These are phyloP conservation scores for Hygrophoropsis aurantiaca DNA, from an alignment of 768 basidiomycete genomes.

Conservation along the genomic window DNA sequence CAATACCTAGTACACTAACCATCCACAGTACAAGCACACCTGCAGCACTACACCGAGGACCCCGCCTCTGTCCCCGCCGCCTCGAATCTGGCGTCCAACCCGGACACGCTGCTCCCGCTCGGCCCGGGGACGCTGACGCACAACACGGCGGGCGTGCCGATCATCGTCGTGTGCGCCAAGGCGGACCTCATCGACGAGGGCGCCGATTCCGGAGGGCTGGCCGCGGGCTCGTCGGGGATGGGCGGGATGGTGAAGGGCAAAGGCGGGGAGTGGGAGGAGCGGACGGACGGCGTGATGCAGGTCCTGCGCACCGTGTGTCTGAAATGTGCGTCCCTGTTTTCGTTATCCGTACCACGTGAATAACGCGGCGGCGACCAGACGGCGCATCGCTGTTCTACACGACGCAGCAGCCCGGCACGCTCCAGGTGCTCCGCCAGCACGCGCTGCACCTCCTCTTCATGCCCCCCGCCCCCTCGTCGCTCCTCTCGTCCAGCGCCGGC, in stretches of 20 bases:
- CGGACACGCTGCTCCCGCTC: constrained; percentile 78
- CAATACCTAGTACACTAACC: constrained; percentile 3
- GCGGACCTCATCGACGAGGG: constrained; percentile 90
- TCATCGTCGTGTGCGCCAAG: constrained; percentile 89
- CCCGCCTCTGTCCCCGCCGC: constrained; percentile 67
- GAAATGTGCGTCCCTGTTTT: constrained; percentile 75
- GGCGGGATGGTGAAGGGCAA: constrained; percentile 91
- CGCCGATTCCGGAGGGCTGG: constrained; percentile 63
- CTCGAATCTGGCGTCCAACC: constrained; percentile 56
- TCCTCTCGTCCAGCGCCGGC: constrained; percentile 25
- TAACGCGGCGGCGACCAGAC: too few species aligned
- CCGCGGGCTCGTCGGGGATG: constrained; percentile 72
- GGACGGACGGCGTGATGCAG: constrained; percentile 94
- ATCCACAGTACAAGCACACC: constrained; percentile 73
- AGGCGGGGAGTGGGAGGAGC: constrained; percentile 92
- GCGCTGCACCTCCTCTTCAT: constrained; percentile 67
- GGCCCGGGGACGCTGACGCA: constrained; percentile 84
- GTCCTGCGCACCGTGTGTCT: constrained; percentile 90
- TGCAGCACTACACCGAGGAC: constrained; percentile 91
- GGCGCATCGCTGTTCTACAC: constrained; percentile 93
- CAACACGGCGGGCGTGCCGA: constrained; percentile 82
- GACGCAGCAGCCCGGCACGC: constrained; percentile 73
- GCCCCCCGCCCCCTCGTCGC: constrained; percentile 56
- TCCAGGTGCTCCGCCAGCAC: constrained; percentile 79
- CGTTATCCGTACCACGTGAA: too few species aligned